phyloP scores from a whole-genome alignment of 2,329 filamentous ascomycete species.

The Paecilomyces sp. region DNA sequence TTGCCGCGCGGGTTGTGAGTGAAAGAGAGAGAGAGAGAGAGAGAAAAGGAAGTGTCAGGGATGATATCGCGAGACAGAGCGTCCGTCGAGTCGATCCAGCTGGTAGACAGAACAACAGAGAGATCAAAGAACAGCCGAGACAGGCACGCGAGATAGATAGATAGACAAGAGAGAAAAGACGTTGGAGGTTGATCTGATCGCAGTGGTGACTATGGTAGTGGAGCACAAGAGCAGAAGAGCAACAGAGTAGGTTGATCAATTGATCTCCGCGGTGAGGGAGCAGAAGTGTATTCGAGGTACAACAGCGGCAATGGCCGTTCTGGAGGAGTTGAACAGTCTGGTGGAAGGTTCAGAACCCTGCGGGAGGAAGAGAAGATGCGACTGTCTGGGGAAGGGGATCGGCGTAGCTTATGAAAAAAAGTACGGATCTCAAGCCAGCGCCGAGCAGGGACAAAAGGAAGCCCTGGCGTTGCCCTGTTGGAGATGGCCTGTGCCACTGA shows the following conservation, averaged over 20 bases:
- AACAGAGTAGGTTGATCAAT: neutral
- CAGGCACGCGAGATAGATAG: constrained; percentile 1
- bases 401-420: constrained; percentile 37
- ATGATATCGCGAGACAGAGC: neutral
- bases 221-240: constrained; percentile 6
- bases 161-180: constrained; percentile 1
- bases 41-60: neutral
- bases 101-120: neutral
- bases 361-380: constrained; percentile 9
- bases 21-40: neutral
- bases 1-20: neutral
- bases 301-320: neutral
- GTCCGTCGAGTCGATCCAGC: no score
- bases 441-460: constrained; percentile 16
- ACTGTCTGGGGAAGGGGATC: constrained; percentile 36
- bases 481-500: constrained; percentile 30
- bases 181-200: neutral
- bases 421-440: constrained; percentile 1
- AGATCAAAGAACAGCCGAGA: constrained; percentile 1
- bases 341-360: neutral
- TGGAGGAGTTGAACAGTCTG: no score
- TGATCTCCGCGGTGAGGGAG: neutral
- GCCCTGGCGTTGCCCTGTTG: constrained; percentile 15
- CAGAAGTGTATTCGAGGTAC: neutral
- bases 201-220: neutral